Percentiles rank a stretch among this genome's conserved stretches.
These are phyloP conservation scores for Linum trigynum DNA, from an alignment of 345 rosid genomes.

Conservation along the genomic window DNA sequence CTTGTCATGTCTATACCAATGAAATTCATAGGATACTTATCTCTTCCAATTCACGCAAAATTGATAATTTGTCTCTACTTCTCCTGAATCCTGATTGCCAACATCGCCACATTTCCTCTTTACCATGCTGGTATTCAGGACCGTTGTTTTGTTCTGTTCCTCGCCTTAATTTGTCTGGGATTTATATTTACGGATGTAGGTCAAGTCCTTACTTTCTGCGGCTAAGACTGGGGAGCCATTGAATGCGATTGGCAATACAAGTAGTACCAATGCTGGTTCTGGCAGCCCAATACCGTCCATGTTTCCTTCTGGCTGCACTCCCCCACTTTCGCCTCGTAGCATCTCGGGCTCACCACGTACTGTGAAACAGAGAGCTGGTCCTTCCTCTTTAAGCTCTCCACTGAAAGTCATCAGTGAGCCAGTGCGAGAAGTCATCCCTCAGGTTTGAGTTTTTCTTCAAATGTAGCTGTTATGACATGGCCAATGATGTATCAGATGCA, in stretches of 20 bases:
- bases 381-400: conserved; percentile 17
- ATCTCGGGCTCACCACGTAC: conserved; percentile 23
- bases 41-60: not conserved
- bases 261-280: conserved; percentile 2
- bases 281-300: conserved; percentile 18
- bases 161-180: not conserved
- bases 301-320: conserved; percentile 25
- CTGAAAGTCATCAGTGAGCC: conserved; percentile 18
- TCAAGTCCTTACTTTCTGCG: conserved; percentile 19
- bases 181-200: conserved; percentile 9
- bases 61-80: not conserved
- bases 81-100: conserved; percentile 7
- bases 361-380: conserved; percentile 21
- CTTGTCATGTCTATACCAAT: not conserved
- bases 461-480: not conserved
- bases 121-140: not conserved
- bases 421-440: conserved; percentile 22
- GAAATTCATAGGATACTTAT: not conserved
- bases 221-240: conserved; percentile 17
- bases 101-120: not conserved
- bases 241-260: conserved; percentile 2
- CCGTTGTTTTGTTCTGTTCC: not conserved
- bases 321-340: conserved; percentile 29
- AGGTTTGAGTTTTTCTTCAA: conserved; percentile 14
- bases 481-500: not conserved